Evolutionary conservation across 805 yeast genomes (phyloP).

Genomic region (Cyberlindnera sargentensis): DNA sequence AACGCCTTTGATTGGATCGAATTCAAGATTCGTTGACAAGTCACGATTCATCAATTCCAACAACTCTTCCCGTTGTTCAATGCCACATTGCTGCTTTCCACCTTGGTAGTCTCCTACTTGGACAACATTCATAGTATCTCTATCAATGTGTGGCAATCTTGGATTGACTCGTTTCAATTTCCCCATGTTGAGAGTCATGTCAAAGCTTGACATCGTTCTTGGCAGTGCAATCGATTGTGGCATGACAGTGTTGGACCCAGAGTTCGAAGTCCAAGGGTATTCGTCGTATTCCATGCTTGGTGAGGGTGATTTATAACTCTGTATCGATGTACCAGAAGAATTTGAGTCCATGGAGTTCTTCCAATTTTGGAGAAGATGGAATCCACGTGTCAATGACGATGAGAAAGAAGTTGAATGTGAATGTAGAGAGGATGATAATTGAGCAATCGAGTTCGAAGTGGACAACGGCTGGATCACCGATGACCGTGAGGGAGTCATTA

Average conservation of each 20-base stretch:
- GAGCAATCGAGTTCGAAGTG: constrained; percentile 30
- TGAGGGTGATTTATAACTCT: constrained; percentile 26
- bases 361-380: constrained; percentile 20
- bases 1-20: constrained; percentile 21
- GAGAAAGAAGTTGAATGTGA: constrained; percentile 24
- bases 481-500: constrained; percentile 27
- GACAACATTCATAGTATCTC: constrained; percentile 11
- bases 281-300: constrained; percentile 33
- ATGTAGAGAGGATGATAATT: constrained; percentile 32
- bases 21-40: constrained; percentile 5
- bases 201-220: constrained; percentile 16
- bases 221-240: constrained; percentile 10
- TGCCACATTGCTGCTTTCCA: neutral
- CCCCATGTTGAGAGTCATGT: constrained; percentile 1
- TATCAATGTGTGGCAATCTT: constrained; percentile 22
- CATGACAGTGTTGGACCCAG: neutral
- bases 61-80: constrained; percentile 9
- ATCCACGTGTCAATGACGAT: constrained; percentile 25
- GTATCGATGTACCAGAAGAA: constrained; percentile 21
- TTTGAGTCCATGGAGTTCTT: constrained; percentile 24
- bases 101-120: constrained; percentile 5
- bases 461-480: constrained; percentile 28
- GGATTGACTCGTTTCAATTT: constrained; percentile 22
- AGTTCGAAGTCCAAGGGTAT: constrained; percentile 29
- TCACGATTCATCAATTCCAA: constrained; percentile 11